Evolutionary conservation across 2,329 filamentous ascomycete genomes (phyloP).

Genomic region (Trichophyton simii): DNA sequence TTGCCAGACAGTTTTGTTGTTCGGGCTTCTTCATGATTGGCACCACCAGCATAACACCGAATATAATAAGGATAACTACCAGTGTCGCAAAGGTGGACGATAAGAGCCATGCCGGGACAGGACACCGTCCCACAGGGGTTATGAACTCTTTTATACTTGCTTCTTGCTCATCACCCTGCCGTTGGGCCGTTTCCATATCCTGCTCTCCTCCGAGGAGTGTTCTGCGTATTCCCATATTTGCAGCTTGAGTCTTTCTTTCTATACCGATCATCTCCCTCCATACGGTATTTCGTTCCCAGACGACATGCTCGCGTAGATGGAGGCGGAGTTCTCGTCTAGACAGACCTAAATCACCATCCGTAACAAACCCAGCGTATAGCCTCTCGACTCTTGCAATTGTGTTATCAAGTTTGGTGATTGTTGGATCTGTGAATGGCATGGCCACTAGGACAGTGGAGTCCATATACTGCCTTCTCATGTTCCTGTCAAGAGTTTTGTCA

Average conservation of each 20-base stretch:
- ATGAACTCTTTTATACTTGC: conserved; percentile 52
- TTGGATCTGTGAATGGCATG: conserved; percentile 66
- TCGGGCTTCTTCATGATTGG: conserved; percentile 78
- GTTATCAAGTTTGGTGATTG: conserved; percentile 56
- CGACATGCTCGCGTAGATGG: conserved; percentile 88
- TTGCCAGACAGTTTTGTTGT: conserved; percentile 89
- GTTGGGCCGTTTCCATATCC: conserved; percentile 52
- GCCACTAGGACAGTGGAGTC: conserved; percentile 59
- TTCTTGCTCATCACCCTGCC: conserved; percentile 75
- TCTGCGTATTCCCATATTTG: conserved; percentile 66
- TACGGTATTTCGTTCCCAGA: conserved; percentile 97
- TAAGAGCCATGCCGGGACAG: conserved; percentile 68
- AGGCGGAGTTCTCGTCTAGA: conserved; percentile 78
- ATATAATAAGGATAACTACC: conserved; percentile 56
- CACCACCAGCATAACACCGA: conserved; percentile 58
- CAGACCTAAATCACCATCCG: conserved; percentile 60
- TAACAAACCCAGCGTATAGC: conserved; percentile 70
- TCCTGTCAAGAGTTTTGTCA: conserved; percentile 84
- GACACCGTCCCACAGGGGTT: conserved; percentile 69
- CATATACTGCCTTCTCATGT: conserved; percentile 67
- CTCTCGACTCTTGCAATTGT: conserved; percentile 63
- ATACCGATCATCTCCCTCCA: conserved; percentile 99
- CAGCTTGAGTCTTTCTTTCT: conserved; percentile 86
- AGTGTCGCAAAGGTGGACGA: conserved; percentile 71
- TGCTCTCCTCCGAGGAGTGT: conserved; percentile 66